phyloP scores from a whole-genome alignment of 129 eudicot genomes.

The Deinandra increscens region DNA sequence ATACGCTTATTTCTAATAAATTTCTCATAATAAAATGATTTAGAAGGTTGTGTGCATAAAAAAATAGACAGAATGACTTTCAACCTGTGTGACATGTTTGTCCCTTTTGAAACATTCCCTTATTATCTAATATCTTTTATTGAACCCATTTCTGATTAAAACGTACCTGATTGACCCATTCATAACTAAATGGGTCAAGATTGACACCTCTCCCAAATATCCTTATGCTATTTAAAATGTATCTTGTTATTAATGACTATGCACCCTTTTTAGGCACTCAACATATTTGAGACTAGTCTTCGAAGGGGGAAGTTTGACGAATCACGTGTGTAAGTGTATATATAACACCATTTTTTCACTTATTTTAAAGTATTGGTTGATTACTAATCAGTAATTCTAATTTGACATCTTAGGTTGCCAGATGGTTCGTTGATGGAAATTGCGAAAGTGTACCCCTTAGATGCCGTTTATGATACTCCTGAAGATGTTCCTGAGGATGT shows the following conservation, averaged over 20 bases:
- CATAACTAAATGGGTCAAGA: neutral
- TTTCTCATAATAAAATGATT: neutral
- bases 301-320: conserved; percentile 93
- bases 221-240: neutral
- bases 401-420: conserved; percentile 61
- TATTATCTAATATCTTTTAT: neutral
- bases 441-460: conserved; percentile 80
- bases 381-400: neutral
- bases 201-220: neutral
- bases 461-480: conserved; percentile 83
- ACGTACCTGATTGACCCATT: neutral
- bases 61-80: neutral
- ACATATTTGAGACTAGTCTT: conserved; percentile 86
- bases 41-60: neutral
- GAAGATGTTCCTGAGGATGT: conserved; percentile 99
- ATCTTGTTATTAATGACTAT: conserved; percentile 15
- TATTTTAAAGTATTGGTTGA: neutral
- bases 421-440: conserved; percentile 96
- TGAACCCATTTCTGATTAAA: neutral
- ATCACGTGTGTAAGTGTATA: conserved; percentile 68
- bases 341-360: neutral
- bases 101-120: neutral
- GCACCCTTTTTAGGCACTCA: conserved; percentile 58
- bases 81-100: neutral
- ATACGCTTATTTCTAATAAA: neutral